phyloP scores from a whole-genome alignment of 495 filamentous ascomycete species.

The Aspergillus bertholletiae region DNA sequence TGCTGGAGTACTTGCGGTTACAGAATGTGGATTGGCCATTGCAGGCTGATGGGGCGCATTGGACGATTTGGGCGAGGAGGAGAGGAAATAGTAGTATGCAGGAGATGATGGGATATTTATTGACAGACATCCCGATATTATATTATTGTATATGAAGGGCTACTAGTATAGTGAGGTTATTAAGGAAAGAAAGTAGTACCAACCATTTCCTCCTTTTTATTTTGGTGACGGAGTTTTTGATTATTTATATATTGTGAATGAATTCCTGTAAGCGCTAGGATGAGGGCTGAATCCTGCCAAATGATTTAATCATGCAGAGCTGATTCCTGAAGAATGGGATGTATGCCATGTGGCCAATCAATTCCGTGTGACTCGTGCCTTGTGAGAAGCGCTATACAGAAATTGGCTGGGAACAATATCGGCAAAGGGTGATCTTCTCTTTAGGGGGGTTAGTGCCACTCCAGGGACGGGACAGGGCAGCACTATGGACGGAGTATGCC shows the following conservation, averaged over 20 bases:
- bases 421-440: background rate
- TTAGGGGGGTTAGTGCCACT: background rate
- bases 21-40: slow-evolving; percentile 67
- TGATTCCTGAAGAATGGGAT: background rate
- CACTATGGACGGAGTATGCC: too few relatives aligned
- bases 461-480: background rate
- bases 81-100: background rate
- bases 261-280: too few relatives aligned
- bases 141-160: background rate
- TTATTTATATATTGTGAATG: too few relatives aligned
- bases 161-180: background rate
- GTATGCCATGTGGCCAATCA: background rate
- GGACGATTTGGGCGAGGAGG: slow-evolving; percentile 8
- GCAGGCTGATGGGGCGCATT: slow-evolving; percentile 36
- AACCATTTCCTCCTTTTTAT: too few relatives aligned
- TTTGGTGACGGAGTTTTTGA: background rate
- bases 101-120: background rate
- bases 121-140: background rate
- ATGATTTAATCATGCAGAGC: background rate
- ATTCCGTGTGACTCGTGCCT: background rate
- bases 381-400: background rate
- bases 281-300: background rate
- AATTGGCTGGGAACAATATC: background rate
- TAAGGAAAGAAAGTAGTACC: too few relatives aligned
- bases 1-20: slow-evolving; percentile 56